Evolutionary conservation across 306 rosid species (phyloP).

Genomic region (Lathyrus oleraceus): DNA sequence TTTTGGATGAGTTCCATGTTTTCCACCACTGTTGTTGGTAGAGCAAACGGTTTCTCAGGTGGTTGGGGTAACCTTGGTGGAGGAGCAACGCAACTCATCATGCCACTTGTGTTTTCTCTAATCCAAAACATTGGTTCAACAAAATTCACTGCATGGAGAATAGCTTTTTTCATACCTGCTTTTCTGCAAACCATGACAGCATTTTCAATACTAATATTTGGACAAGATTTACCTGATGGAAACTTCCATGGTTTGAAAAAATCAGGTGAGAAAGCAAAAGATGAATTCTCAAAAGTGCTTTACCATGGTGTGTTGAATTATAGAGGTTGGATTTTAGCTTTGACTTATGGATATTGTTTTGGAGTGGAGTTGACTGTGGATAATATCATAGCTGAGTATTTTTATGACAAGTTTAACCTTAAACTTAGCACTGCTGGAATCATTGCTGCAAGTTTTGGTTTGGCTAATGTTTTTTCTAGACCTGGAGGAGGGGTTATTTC

Average conservation of each 20-base stretch:
- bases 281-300: slow-evolving; percentile 54
- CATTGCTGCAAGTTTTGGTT: slow-evolving; percentile 75
- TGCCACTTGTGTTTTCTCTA: slow-evolving; percentile 71
- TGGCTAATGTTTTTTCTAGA: slow-evolving; percentile 69
- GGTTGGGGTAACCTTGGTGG: slow-evolving; percentile 97
- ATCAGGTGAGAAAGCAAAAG: slow-evolving; percentile 65
- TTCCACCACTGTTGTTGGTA: slow-evolving; percentile 65
- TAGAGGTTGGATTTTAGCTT: slow-evolving; percentile 83
- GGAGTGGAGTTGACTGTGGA: slow-evolving; percentile 84
- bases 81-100: slow-evolving; percentile 85
- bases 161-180: slow-evolving; percentile 76
- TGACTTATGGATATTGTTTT: slow-evolving; percentile 85
- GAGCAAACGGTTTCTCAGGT: slow-evolving; percentile 71
- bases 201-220: slow-evolving; percentile 50
- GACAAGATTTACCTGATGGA: slow-evolving; percentile 83
- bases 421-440: slow-evolving; percentile 74
- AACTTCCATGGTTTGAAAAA: slow-evolving; percentile 55
- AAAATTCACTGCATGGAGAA: slow-evolving; percentile 80
- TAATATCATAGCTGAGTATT: slow-evolving; percentile 80
- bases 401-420: slow-evolving; percentile 70
- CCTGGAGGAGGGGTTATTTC: slow-evolving; percentile 78
- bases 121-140: slow-evolving; percentile 53
- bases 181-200: slow-evolving; percentile 71
- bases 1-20: slow-evolving; percentile 99
- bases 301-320: slow-evolving; percentile 59